Conservation (phyloP, 1,284 basidiomycete genomes). For the Cryptococcus wingfieldii region DNA sequence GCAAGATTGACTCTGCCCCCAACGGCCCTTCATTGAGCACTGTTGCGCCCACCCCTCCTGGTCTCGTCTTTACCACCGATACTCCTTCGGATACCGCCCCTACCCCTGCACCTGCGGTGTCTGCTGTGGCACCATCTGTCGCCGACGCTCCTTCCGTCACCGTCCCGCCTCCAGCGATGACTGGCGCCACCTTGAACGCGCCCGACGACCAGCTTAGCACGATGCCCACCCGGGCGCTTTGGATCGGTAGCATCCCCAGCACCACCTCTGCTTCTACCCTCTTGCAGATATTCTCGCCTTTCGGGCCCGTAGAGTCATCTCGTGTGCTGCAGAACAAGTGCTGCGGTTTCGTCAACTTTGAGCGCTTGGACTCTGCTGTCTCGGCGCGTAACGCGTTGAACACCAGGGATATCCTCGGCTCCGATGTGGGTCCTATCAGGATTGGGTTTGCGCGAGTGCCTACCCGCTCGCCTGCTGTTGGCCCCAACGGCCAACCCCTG, state of each 20-base stretch:
- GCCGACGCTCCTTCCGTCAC: slow-evolving; percentile 17
- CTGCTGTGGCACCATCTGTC: slow-evolving; percentile 17
- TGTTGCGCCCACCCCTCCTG: slow-evolving; percentile 54
- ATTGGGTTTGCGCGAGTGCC: slow-evolving; percentile 96
- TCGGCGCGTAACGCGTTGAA: slow-evolving; percentile 90
- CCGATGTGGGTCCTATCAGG: slow-evolving; percentile 89
- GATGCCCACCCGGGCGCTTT: slow-evolving; percentile 84
- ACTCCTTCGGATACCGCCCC: slow-evolving; percentile 29
- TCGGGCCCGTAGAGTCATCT: slow-evolving; percentile 94
- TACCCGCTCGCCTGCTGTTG: slow-evolving; percentile 57
- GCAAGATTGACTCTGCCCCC: slow-evolving; percentile 88
- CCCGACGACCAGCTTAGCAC: slow-evolving; percentile 49
- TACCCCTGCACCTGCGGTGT: slow-evolving; percentile 27
- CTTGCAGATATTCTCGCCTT: slow-evolving; percentile 78
- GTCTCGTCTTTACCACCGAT: slow-evolving; percentile 55
- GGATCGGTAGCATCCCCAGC: slow-evolving; percentile 93
- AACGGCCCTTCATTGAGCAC: slow-evolving; percentile 72
- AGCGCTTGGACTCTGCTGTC: slow-evolving; percentile 92
- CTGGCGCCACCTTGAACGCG: neutral
- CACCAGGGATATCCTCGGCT: slow-evolving; percentile 88
- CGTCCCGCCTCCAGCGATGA: slow-evolving; percentile 26
- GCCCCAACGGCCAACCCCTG: slow-evolving; percentile 8
- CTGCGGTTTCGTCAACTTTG: slow-evolving; percentile 77
- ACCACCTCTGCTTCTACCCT: slow-evolving; percentile 90
- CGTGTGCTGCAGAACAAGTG: slow-evolving; percentile 87